Conservation (phyloP, 768 basidiomycete genomes). For the Myochromella boudieri region DNA sequence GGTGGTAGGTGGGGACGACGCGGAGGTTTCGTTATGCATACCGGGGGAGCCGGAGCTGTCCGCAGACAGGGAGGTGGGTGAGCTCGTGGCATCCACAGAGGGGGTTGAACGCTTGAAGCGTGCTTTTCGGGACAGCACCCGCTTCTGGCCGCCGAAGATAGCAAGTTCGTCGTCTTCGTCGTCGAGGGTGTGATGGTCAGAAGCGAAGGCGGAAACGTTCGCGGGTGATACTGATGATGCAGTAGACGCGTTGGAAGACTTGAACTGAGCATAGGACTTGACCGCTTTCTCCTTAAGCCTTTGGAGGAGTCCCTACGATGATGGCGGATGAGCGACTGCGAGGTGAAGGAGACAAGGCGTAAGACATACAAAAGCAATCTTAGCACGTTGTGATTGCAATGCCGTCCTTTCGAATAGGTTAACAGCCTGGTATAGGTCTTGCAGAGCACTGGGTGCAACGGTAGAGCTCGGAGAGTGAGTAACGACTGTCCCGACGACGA, state of each 20-base stretch:
- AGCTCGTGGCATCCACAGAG: neutral
- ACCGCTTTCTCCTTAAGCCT: slow-evolving; percentile 47
- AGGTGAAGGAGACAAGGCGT: neutral
- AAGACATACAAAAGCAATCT: slow-evolving; percentile 41
- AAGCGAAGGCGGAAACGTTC: slow-evolving; percentile 3
- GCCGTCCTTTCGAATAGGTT: slow-evolving; percentile 47
- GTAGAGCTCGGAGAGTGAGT: slow-evolving; percentile 51
- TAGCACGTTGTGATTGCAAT: slow-evolving; percentile 43
- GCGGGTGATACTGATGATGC: neutral
- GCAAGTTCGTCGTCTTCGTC: slow-evolving; percentile 48
- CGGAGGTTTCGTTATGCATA: no score
- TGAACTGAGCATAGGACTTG: slow-evolving; percentile 31
- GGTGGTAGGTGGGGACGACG: no score
- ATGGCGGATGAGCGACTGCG: neutral
- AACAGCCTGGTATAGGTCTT: slow-evolving; percentile 46
- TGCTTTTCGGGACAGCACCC: slow-evolving; percentile 31
- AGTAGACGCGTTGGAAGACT: slow-evolving; percentile 13
- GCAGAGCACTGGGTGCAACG: slow-evolving; percentile 47
- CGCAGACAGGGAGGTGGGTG: slow-evolving; percentile 19
- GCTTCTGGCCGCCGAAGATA: slow-evolving; percentile 54
- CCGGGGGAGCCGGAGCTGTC: slow-evolving; percentile 9
- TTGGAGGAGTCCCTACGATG: slow-evolving; percentile 38
- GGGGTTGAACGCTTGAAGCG: slow-evolving; percentile 9
- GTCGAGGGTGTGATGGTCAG: slow-evolving; percentile 17
- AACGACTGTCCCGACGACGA: slow-evolving; percentile 62